Percentiles rank a stretch among this genome's conserved stretches.
Evolutionary conservation across 805 yeast genomes (phyloP).

Genomic region (Wickerhamiella hasegawae): DNA sequence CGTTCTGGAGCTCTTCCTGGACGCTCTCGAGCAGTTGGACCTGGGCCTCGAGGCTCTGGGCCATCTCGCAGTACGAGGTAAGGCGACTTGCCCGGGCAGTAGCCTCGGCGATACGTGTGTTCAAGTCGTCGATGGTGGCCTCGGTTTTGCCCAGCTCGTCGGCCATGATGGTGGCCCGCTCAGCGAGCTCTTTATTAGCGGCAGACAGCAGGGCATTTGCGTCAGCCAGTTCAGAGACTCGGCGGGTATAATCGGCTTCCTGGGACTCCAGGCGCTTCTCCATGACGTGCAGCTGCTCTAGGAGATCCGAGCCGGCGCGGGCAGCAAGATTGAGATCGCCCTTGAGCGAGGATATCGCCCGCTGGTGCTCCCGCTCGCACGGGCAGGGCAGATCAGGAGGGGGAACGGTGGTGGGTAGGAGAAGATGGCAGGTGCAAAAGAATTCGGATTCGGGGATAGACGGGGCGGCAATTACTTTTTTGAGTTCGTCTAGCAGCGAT

Average conservation of each 20-base stretch:
- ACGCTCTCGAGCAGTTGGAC: conserved; percentile 11
- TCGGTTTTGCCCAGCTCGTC: conserved; percentile 10
- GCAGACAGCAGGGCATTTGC: conserved; percentile 6
- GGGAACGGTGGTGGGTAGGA: neutral
- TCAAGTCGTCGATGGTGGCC: conserved; percentile 7
- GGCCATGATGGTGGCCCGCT: conserved; percentile 8
- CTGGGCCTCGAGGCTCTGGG: conserved; percentile 12
- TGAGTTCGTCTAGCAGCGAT: neutral
- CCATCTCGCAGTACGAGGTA: conserved; percentile 9
- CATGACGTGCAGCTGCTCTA: conserved; percentile 11
- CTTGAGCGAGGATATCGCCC: conserved; percentile 7
- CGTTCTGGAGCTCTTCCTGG: conserved; percentile 4
- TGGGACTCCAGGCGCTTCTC: conserved; percentile 7
- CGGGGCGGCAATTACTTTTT: neutral
- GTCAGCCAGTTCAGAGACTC: conserved; percentile 1
- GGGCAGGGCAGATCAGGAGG: neutral
- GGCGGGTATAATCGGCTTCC: conserved; percentile 6
- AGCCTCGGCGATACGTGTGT: conserved; percentile 7
- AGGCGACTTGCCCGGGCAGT: conserved; percentile 7
- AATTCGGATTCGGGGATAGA: neutral
- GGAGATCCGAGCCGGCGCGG: conserved; percentile 14
- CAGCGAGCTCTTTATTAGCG: conserved; percentile 10
- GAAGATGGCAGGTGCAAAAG: neutral
- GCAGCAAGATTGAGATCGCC: conserved; percentile 15
- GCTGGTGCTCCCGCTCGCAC: neutral